These are phyloP conservation scores for Filobasidium uniguttulatum DNA, from an alignment of 1,284 basidiomycete genomes.

Conservation along the genomic window DNA sequence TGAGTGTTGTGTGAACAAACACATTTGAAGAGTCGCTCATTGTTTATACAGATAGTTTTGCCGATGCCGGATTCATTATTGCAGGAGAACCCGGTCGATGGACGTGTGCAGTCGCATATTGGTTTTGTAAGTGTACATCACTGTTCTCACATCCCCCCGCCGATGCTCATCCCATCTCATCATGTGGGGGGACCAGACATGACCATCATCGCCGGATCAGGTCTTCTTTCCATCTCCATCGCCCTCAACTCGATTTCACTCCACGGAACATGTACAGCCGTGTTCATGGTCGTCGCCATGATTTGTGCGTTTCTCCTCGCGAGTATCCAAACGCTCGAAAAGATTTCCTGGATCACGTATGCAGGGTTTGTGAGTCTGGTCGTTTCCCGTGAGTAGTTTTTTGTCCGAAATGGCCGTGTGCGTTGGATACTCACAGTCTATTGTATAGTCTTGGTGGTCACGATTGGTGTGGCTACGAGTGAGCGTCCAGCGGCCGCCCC, in stretches of 20 bases:
- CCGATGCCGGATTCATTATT: slow-evolving; percentile 45
- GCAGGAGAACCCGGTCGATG: slow-evolving; percentile 44
- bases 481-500: slow-evolving; percentile 32
- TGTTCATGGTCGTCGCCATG: slow-evolving; percentile 24
- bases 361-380: slow-evolving; percentile 31
- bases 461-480: slow-evolving; percentile 33
- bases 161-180: not conserved
- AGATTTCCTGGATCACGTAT: slow-evolving; percentile 19
- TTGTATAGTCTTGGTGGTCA: slow-evolving; percentile 11
- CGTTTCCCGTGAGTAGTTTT: slow-evolving; percentile 22
- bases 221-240: slow-evolving; percentile 14
- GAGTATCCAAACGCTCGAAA: slow-evolving; percentile 30
- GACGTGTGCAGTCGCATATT: slow-evolving; percentile 27
- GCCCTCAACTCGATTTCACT: slow-evolving; percentile 16
- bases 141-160: not conserved
- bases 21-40: not conserved
- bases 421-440: slow-evolving; percentile 29
- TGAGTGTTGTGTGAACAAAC: not conserved
- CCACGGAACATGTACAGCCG: slow-evolving; percentile 16
- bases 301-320: slow-evolving; percentile 23
- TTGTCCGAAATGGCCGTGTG: slow-evolving; percentile 9
- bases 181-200: not conserved
- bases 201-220: slow-evolving; percentile 9
- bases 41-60: slow-evolving; percentile 40
- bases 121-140: slow-evolving; percentile 1